Percentiles rank a stretch among this genome's conserved stretches.
Evolutionary conservation across 2,329 filamentous ascomycete genomes (phyloP).

Genomic region (Xylogone sp.): DNA sequence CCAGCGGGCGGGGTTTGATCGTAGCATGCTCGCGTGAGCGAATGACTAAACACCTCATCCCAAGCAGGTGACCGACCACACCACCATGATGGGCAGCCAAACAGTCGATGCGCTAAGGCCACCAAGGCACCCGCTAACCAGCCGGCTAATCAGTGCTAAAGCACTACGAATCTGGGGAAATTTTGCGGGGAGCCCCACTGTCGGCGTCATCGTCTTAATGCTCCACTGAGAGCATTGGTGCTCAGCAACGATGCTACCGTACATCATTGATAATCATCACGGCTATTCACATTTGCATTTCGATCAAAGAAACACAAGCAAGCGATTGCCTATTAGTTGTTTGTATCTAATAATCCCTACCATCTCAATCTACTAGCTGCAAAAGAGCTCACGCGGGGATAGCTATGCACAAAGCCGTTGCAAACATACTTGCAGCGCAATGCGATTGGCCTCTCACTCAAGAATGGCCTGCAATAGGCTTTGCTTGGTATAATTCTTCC

Average conservation of each 20-base stretch:
- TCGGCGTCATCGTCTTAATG: background rate
- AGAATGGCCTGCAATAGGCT: conserved; percentile 30
- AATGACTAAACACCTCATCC: background rate
- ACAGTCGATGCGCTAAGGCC: background rate
- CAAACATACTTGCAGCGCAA: background rate
- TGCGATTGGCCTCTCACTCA: conserved; percentile 1
- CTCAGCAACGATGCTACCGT: background rate
- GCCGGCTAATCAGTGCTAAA: background rate
- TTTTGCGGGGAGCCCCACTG: background rate
- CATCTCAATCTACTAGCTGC: background rate
- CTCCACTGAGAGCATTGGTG: background rate
- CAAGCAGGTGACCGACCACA: background rate
- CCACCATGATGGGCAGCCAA: background rate
- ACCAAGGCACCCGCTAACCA: background rate
- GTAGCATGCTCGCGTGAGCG: background rate
- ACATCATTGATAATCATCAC: background rate
- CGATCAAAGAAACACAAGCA: too few relatives aligned
- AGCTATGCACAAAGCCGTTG: background rate
- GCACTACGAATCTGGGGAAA: background rate
- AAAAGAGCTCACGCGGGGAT: too few relatives aligned
- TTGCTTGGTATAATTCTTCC: conserved; percentile 49
- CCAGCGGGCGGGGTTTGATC: background rate
- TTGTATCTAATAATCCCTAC: background rate
- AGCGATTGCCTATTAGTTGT: background rate
- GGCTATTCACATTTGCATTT: too few relatives aligned